These are phyloP conservation scores for Neckera pumila DNA, from an alignment of 225 moss, liverwort and hornwort genomes.

Conservation along the genomic window DNA sequence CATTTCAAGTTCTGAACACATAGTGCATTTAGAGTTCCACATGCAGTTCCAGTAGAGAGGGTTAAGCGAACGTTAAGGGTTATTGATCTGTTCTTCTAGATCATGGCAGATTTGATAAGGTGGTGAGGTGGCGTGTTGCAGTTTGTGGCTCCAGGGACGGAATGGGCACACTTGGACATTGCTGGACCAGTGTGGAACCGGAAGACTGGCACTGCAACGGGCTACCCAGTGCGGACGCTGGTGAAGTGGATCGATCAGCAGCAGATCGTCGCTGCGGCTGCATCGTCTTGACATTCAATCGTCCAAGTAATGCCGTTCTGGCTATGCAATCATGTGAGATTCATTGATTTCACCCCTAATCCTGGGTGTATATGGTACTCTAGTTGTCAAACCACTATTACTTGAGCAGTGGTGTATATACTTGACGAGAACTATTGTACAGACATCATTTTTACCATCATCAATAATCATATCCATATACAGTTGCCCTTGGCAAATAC, in stretches of 20 bases:
- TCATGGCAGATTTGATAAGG: background rate
- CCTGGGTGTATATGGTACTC: constrained; percentile 27
- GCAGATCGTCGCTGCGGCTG: constrained; percentile 26
- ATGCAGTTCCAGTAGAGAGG: background rate
- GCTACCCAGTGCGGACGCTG: constrained; percentile 49
- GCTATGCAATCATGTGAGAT: background rate
- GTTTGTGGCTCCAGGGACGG: constrained; percentile 50
- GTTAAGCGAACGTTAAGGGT: background rate
- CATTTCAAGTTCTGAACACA: background rate
- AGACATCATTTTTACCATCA: constrained; percentile 19
- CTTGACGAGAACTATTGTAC: constrained; percentile 13
- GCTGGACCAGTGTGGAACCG: constrained; percentile 61
- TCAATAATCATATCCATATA: constrained; percentile 1
- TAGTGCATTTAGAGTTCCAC: background rate
- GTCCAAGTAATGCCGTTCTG: background rate
- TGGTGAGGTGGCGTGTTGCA: background rate
- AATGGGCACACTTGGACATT: constrained; percentile 74
- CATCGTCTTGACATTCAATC: background rate
- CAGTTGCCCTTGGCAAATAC: background rate
- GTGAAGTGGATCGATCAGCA: constrained; percentile 59
- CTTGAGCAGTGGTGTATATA: constrained; percentile 16
- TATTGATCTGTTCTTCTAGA: background rate
- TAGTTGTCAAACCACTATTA: constrained; percentile 4
- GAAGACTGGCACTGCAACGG: constrained; percentile 40
- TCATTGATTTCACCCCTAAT: constrained; percentile 21